Percentiles rank a stretch among this genome's conserved stretches.
phyloP scores from a whole-genome alignment of 805 yeast genomes.

The Tetrapisispora iriomotensis region DNA sequence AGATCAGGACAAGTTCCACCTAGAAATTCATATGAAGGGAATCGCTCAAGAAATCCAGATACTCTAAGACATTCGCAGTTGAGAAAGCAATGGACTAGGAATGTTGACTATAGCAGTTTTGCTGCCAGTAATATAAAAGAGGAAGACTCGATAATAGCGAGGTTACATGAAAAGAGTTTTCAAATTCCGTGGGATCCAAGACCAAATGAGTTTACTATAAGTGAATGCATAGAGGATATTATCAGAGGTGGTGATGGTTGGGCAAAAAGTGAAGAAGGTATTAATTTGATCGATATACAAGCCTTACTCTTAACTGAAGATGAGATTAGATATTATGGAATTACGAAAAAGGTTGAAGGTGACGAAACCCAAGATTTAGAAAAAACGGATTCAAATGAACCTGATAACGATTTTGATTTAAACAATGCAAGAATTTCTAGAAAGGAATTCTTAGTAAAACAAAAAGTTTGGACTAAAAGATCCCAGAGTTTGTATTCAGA shows the following conservation, averaged over 20 bases:
- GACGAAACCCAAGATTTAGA: background rate
- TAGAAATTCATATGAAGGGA: background rate
- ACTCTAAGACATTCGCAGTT: background rate
- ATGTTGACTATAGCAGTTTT: slow-evolving; percentile 11
- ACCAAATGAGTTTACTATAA: slow-evolving; percentile 52
- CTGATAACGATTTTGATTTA: slow-evolving; percentile 4
- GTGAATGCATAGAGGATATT: slow-evolving; percentile 66
- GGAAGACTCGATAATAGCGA: slow-evolving; percentile 40
- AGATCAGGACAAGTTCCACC: background rate
- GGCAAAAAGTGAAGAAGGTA: slow-evolving; percentile 35
- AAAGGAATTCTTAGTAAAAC: slow-evolving; percentile 22
- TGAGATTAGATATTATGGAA: slow-evolving; percentile 15
- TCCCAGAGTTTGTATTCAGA: slow-evolving; percentile 4
- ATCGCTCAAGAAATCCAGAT: background rate
- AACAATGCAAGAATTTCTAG: slow-evolving; percentile 13
- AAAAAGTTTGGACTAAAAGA: slow-evolving; percentile 11
- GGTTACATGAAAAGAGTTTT: slow-evolving; percentile 43
- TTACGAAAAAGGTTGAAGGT: background rate
- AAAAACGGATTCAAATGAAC: slow-evolving; percentile 1
- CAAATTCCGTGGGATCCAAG: slow-evolving; percentile 54
- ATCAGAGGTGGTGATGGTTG: slow-evolving; percentile 64
- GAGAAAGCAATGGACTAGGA: background rate
- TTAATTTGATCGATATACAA: slow-evolving; percentile 25
- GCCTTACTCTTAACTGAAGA: slow-evolving; percentile 22
- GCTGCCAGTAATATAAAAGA: slow-evolving; percentile 11